These are phyloP conservation scores for Gnomoniopsis smithogilvyi DNA, from an alignment of 2,329 filamentous ascomycete species.

Conservation along the genomic window DNA sequence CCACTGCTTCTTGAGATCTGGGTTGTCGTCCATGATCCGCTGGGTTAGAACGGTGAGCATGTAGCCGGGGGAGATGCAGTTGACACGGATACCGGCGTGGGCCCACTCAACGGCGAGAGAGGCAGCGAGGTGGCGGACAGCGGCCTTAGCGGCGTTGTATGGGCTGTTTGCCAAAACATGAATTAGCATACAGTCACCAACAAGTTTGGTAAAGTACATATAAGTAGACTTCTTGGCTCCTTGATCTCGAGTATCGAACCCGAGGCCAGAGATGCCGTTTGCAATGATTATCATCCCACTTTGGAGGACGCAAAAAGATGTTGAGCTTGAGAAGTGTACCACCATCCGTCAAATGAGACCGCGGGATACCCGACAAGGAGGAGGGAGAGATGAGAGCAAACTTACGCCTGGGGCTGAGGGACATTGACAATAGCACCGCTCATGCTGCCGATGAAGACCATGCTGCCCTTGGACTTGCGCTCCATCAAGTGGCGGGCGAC, in stretches of 20 bases:
- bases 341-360: not conserved
- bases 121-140: constrained; percentile 80
- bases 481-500: constrained; percentile 88
- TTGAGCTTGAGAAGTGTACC: no score
- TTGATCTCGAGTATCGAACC: no score
- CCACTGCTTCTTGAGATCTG: constrained; percentile 86
- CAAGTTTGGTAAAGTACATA: no score
- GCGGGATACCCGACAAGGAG: not conserved
- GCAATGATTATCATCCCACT: no score
- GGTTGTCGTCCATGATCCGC: constrained; percentile 93
- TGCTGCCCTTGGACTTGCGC: constrained; percentile 73
- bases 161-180: constrained; percentile 43
- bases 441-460: constrained; percentile 96
- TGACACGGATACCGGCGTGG: constrained; percentile 80
- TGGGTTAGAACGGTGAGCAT: constrained; percentile 92
- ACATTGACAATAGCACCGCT: constrained; percentile 91
- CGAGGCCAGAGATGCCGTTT: no score
- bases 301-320: no score
- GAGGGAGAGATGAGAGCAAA: constrained; percentile 16
- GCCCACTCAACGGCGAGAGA: constrained; percentile 96
- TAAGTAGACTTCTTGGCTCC: no score
- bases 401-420: constrained; percentile 80
- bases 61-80: constrained; percentile 93
- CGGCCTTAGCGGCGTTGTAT: constrained; percentile 92
- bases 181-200: not conserved